A percentile compares a stretch with the other conserved stretches of the same genome.
These are phyloP conservation scores for Inga laurina DNA, from an alignment of 306 rosid genomes.

Conservation along the genomic window DNA sequence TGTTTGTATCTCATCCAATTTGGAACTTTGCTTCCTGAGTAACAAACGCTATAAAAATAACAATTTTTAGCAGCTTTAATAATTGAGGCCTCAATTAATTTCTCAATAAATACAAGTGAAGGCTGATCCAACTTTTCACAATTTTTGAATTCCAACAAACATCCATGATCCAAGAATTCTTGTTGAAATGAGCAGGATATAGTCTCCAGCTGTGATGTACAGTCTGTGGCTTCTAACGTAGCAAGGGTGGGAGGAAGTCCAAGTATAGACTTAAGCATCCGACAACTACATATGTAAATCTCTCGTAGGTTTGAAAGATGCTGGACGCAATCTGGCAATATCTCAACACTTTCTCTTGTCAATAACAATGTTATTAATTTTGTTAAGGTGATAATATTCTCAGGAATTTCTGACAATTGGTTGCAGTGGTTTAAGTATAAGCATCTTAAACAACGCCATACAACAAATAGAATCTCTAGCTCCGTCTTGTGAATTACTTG, in stretches of 20 bases:
- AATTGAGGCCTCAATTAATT: neutral
- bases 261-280: neutral
- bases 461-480: neutral
- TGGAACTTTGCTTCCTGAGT: conserved; percentile 8
- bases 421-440: neutral
- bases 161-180: too few species aligned
- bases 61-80: neutral
- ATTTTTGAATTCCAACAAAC: neutral
- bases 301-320: neutral
- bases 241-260: neutral
- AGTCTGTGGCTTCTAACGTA: neutral
- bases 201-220: neutral
- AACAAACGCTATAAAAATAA: neutral
- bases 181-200: neutral
- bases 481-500: neutral
- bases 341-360: neutral
- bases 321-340: neutral
- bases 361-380: too few species aligned
- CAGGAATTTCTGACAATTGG: neutral
- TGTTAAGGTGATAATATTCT: too few species aligned
- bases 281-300: neutral
- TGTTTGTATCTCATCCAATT: neutral
- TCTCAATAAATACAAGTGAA: neutral
- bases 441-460: neutral
- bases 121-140: neutral